Percentiles rank a stretch among this genome's conserved stretches.
Conservation (phyloP, 352 stramenopile species). For the Phytophthora aleatoria region DNA sequence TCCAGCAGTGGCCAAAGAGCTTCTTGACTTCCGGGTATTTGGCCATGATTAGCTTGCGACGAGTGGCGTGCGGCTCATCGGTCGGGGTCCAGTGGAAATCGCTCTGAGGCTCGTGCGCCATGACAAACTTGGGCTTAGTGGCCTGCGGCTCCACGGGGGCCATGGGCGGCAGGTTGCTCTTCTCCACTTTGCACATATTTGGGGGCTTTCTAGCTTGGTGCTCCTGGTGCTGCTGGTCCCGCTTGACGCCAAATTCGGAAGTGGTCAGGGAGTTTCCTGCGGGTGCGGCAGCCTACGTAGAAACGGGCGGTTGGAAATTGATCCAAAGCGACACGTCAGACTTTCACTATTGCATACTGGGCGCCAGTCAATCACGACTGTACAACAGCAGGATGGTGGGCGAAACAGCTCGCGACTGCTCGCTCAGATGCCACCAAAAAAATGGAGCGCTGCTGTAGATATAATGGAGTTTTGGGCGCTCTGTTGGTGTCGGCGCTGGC, state of each 20-base stretch:
- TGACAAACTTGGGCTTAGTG: slow-evolving; percentile 51
- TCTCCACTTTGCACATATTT: slow-evolving; percentile 56
- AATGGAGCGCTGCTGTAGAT: neutral
- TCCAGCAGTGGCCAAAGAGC: slow-evolving; percentile 84
- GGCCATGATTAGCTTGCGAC: slow-evolving; percentile 81
- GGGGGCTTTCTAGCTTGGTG: neutral
- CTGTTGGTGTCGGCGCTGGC: neutral
- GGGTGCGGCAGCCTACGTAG: slow-evolving; percentile 21
- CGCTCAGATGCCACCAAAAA: neutral
- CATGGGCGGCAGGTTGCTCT: slow-evolving; percentile 40
- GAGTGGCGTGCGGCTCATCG: slow-evolving; percentile 89
- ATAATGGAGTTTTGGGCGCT: neutral
- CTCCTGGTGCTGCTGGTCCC: slow-evolving; percentile 17
- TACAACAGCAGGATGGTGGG: slow-evolving; percentile 23
- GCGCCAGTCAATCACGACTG: slow-evolving; percentile 19
- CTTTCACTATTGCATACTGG: slow-evolving; percentile 19
- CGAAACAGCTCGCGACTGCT: slow-evolving; percentile 13
- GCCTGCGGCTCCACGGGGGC: slow-evolving; percentile 44
- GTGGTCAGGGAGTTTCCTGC: slow-evolving; percentile 1
- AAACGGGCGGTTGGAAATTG: slow-evolving; percentile 22
- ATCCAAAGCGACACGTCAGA: slow-evolving; percentile 9
- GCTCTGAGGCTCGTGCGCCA: slow-evolving; percentile 44
- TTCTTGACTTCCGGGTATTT: slow-evolving; percentile 92
- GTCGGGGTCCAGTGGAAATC: slow-evolving; percentile 88
- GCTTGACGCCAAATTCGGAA: slow-evolving; percentile 37